phyloP scores from a whole-genome alignment of 208 protist species.

The Acanthamoeba triangularis region DNA sequence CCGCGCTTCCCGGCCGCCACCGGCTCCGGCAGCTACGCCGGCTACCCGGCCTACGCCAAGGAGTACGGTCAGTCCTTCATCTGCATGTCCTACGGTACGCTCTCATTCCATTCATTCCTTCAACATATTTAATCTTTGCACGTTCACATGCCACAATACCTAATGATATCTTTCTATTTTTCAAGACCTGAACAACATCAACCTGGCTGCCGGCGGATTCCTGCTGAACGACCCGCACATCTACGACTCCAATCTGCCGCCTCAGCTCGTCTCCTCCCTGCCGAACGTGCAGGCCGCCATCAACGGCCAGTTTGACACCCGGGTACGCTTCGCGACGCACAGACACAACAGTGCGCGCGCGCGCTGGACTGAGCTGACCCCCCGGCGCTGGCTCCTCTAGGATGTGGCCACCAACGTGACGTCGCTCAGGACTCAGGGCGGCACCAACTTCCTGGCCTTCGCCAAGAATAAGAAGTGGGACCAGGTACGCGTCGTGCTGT shows the following conservation, averaged over 20 bases:
- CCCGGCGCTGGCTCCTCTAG: neutral
- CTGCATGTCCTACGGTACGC: conserved; percentile 77
- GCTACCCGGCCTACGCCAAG: conserved; percentile 78
- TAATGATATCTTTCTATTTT: neutral
- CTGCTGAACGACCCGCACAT: conserved; percentile 67
- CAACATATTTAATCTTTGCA: neutral
- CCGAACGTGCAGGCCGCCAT: conserved; percentile 38
- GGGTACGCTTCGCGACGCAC: neutral
- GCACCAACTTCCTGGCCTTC: conserved; percentile 74
- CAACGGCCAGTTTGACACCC: conserved; percentile 31
- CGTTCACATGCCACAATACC: neutral
- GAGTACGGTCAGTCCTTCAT: conserved; percentile 86
- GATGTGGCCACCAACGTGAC: conserved; percentile 33
- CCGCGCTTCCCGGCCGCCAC: conserved; percentile 80
- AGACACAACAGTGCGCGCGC: too few relatives aligned
- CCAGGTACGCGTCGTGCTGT: conserved; percentile 10
- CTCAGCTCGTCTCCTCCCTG: neutral
- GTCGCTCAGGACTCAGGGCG: conserved; percentile 9
- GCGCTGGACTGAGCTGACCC: too few relatives aligned
- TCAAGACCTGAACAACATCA: conserved; percentile 24
- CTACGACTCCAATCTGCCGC: conserved; percentile 69
- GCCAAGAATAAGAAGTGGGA: conserved; percentile 84
- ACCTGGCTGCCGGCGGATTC: conserved; percentile 34
- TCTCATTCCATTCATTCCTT: neutral
- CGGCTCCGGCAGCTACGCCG: neutral